Percentiles rank a stretch among this genome's conserved stretches.
Evolutionary conservation across 495 filamentous ascomycete genomes (phyloP).

Genomic region (Talaromyces stipitatus): DNA sequence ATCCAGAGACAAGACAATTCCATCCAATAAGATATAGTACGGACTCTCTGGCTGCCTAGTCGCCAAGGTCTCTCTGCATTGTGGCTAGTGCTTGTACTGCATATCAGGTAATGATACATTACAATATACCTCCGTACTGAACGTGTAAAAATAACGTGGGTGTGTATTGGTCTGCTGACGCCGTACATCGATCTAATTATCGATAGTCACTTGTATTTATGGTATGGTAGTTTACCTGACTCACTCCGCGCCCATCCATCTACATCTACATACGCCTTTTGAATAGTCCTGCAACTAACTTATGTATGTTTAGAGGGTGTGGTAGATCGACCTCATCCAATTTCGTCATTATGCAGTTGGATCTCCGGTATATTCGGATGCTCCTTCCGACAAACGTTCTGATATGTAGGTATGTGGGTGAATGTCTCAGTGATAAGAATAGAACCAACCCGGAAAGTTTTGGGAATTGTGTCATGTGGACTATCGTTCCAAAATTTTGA

Average conservation of each 20-base stretch:
- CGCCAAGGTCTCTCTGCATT: background rate
- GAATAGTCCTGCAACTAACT: no score
- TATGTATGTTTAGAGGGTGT: no score
- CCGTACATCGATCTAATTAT: background rate
- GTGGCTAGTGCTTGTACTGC: background rate
- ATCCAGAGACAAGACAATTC: background rate
- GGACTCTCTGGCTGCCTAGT: background rate
- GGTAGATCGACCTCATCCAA: no score
- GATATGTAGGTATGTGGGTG: no score
- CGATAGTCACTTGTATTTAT: background rate
- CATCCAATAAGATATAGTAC: background rate
- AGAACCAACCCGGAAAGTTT: background rate
- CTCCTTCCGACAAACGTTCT: no score
- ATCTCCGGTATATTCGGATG: no score
- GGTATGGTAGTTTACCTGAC: background rate
- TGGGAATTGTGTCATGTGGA: background rate
- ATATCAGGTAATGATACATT: no score
- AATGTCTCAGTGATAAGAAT: background rate
- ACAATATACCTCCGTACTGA: no score
- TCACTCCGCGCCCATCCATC: background rate
- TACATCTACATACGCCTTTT: no score
- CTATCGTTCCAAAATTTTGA: background rate
- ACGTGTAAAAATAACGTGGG: background rate
- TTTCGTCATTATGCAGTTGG: no score
- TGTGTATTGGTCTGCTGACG: background rate